Base-by-base conservation (phyloP, 331 rosid genomes). In the Rhamnella rubrinervis region DNA sequence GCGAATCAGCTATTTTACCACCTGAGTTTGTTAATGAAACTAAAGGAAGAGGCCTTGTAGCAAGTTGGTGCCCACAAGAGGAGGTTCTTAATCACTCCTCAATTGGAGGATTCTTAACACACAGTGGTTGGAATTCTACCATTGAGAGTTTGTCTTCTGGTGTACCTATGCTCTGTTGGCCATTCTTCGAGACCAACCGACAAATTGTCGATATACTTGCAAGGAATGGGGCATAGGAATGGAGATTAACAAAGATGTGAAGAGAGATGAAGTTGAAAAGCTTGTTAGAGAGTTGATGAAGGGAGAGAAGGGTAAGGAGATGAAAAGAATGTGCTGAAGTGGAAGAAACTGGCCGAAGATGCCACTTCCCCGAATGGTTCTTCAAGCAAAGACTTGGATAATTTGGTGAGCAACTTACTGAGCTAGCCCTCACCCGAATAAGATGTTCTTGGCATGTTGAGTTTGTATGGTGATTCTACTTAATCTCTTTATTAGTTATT, bases 1-100 rank as follows among this genome's bases (percentile, higher is more conserved):
- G 77, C 0, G 73, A 75, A 0, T 64, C 62, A 1, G 68, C 75
- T 12, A 35, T 60, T 4, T 59, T 81, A 16, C 47, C 73, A 0
- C 44, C 70, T 0, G 85, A 85, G 63, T 89, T 89, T 28, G 19
- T 71, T 13, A 37, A 15, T 18, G 78, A 26, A 61, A 83, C 85
- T 0, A 68, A 67, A 69, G 61, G 70, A 14, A 81, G 89, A 68
- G 68, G 92, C 0, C 1, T 75, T 0, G 37, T 89, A 19, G 76
- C 77, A 28, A 81, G 39, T 44, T 89, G 93, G 93, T 89, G 83
- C 41, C 65, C 74, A 1, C 85, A 81, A 65, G 80, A 81, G 50
- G 64, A 74, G 44, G 85, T 81, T 7, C 7, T 82, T 1, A 59
- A 40, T 12, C 83, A 82, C 35, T 75, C 70, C 1, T 61, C 86